Conservation (phyloP, 1,284 basidiomycete species). For the Trametes versicolor region DNA sequence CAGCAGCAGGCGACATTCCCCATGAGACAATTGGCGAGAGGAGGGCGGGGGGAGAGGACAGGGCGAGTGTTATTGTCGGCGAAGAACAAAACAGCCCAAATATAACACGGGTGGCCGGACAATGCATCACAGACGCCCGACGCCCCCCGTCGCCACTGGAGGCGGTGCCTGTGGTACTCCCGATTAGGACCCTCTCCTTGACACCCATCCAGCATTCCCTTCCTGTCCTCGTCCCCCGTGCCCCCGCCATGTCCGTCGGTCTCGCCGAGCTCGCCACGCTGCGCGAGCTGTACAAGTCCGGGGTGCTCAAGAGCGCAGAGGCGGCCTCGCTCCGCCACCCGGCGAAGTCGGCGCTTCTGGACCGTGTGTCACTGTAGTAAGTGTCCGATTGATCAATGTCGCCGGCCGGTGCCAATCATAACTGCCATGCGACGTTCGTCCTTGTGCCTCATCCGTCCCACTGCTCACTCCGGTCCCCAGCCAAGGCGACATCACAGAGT, state of each 20-base stretch:
- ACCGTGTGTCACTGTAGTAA: slow-evolving; percentile 70
- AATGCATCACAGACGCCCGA: slow-evolving; percentile 20
- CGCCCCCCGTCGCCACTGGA: slow-evolving; percentile 9
- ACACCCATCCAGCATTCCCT: slow-evolving; percentile 15
- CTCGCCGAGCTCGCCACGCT: slow-evolving; percentile 62
- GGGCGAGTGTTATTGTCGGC: slow-evolving; percentile 28
- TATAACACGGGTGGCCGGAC: slow-evolving; percentile 14
- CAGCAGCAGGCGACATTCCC: slow-evolving; percentile 44
- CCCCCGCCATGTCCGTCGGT: slow-evolving; percentile 46
- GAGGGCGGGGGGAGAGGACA: slow-evolving; percentile 22
- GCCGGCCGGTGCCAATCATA: slow-evolving; percentile 9
- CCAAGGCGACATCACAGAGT: slow-evolving; percentile 80
- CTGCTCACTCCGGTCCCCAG: slow-evolving; percentile 48
- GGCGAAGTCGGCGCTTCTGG: slow-evolving; percentile 51
- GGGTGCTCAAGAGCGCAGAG: slow-evolving; percentile 45
- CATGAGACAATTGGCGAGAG: slow-evolving; percentile 37
- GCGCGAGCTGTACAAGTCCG: slow-evolving; percentile 56
- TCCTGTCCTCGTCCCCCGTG: neutral
- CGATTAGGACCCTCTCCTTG: neutral
- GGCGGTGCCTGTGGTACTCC: slow-evolving; percentile 21
- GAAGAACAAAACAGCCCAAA: slow-evolving; percentile 43
- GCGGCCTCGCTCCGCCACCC: slow-evolving; percentile 46
- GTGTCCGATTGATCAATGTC: slow-evolving; percentile 38
- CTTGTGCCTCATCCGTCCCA: slow-evolving; percentile 20
- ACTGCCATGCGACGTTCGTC: slow-evolving; percentile 8